Conservation (phyloP, 208 protist species). For the Phytomonas sp. region DNA sequence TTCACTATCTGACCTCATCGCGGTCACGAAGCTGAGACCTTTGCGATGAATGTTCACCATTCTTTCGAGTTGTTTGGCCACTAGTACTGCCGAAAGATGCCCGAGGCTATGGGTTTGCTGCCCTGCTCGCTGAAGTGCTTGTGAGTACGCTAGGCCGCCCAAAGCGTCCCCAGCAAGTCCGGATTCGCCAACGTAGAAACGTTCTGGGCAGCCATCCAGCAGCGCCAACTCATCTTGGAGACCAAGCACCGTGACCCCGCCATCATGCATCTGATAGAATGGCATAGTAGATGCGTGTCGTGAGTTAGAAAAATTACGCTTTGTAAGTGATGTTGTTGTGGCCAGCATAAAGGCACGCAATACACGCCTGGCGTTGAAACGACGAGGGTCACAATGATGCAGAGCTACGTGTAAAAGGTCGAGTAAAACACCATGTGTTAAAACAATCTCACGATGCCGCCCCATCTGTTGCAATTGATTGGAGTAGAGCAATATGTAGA, state of each 20-base stretch:
- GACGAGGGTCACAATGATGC: slow-evolving; percentile 24
- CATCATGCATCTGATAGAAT: slow-evolving; percentile 9
- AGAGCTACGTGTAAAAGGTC: slow-evolving; percentile 34
- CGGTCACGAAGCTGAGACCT: not conserved
- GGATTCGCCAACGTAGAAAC: slow-evolving; percentile 18
- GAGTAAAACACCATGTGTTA: slow-evolving; percentile 68
- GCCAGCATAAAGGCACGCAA: slow-evolving; percentile 47
- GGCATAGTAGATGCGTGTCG: slow-evolving; percentile 11
- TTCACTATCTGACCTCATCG: not conserved
- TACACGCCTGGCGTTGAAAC: slow-evolving; percentile 57
- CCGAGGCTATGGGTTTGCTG: not conserved
- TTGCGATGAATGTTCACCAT: slow-evolving; percentile 5
- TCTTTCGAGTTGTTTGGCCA: slow-evolving; percentile 6
- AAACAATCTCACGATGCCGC: slow-evolving; percentile 62
- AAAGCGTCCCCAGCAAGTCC: not conserved
- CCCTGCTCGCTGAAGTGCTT: not conserved
- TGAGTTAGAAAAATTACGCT: not conserved
- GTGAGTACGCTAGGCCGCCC: not conserved
- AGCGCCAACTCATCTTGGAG: slow-evolving; percentile 72
- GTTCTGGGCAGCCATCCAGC: slow-evolving; percentile 44
- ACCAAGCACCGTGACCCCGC: slow-evolving; percentile 66
- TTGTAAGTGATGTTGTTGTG: slow-evolving; percentile 21
- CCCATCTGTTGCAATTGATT: slow-evolving; percentile 56
- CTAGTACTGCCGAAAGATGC: not conserved
- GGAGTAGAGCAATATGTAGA: slow-evolving; percentile 38